Evolutionary conservation across 1,284 basidiomycete genomes (phyloP), one percentile per base, ranked within the genome.

Genomic region (Neotropicomus parvogracilis): DNA sequence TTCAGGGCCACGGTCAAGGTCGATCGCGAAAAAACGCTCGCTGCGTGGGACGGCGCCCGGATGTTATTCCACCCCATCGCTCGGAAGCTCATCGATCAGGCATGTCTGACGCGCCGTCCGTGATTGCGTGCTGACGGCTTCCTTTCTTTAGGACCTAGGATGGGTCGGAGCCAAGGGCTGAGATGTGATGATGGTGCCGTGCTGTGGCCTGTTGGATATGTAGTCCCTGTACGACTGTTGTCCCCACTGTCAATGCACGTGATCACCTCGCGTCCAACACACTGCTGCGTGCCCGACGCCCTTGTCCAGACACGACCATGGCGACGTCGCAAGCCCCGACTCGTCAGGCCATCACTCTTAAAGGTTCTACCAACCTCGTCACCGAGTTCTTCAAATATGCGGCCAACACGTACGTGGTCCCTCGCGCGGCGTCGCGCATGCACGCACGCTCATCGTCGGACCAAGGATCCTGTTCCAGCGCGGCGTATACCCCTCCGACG

Each of bases 321-420:
- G 62, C 70, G 12, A 77, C 80, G 5, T 85, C 79, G 60, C 85
- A 88, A 71, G 79, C 81, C 45, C 74, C 73, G 6, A 80, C 79
- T 17, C 78, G 80, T 36, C 84, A 88, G 54, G 80, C 85, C 5
- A 95, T 97, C 59, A 95, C 92, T 1, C 85, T 99, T 68, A 95
- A 97, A 65, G 97, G 97, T 1, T 97, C 92, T 0, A 93, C 92
- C 0, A 81, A 85, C 38, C 79, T 98, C n/a, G 95, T 99, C 48
- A 95, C 93, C 13, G 97, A 99, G 65, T 98, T 99, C 77, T 98
- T 99, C 79, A 95, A 95, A 74, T 99, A 93, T 70, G 88, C 91
- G 19, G 91, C 95, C 55, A 95, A 95, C 74, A 91, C 87, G 91
- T 93, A 62, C 54, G 88, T 75, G 37, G 39, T 38, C 12, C 32